Evolutionary conservation across 139 green algal genomes (phyloP), one percentile per base, ranked within the genome.

Genomic region (Mychonastes homosphaera): DNA sequence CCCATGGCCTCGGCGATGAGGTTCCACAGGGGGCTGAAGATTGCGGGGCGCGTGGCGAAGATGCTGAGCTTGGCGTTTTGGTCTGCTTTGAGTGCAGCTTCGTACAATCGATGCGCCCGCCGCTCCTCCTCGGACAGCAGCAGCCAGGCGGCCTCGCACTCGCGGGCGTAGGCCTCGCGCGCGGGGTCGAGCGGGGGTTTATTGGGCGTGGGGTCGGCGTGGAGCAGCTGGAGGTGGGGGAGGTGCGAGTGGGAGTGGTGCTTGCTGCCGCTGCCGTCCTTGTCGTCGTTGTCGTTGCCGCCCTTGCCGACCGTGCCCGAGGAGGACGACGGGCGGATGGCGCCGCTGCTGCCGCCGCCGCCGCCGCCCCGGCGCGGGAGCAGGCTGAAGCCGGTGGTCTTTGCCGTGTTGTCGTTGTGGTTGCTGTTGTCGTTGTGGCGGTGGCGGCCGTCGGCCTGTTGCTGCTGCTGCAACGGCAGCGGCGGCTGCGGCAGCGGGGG

Each of bases 31-130:
- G 79, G 79, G 0, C 54, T 51, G 60, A 79, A 77, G 48, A 86
- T 79, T 33, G 76, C 78, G 3, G 80, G 80, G 5, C 79, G 62
- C 2, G 78, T 88, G 29, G 62, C 64, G 33, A 88, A 88, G 38
- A 88, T 72, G 19, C 48, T 61, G 18, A 88, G 68, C 62, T 88
- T 88, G 27, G 56, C 64, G 36, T 85, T 84, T 54, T 86, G 72
- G 53, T 87, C 79, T 0, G 78, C 78, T 9, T 75, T 50, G 0
- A 83, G 34, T 12, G 77, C 78, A 40, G 74, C 75, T 44, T 55
- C 12, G 10, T 63, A 63, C 3, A 63, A 32, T 44, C 43, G 43
- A 18, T 47, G 38, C 10, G 56, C 56, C 19, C 56, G 43, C n/a
- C 44, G 28, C 44, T 63, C 15, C 30, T 45, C 27, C 2, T 30